phyloP scores from a whole-genome alignment of 805 yeast genomes.

The Suhomyces sp. region DNA sequence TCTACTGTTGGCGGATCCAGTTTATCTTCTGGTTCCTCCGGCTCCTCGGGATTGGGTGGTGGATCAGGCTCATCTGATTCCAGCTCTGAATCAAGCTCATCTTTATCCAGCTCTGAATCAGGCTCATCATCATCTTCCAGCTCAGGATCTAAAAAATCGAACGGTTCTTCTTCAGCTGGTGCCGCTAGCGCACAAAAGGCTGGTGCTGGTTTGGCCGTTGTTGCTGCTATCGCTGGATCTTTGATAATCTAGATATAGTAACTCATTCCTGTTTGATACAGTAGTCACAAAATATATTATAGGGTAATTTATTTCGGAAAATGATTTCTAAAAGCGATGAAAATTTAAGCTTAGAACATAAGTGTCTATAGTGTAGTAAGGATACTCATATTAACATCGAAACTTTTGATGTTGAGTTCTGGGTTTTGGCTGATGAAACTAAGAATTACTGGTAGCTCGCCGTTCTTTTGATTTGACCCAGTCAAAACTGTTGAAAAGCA shows the following conservation, averaged over 20 bases:
- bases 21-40: slow-evolving; percentile 9
- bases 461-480: not conserved
- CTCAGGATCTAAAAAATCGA: slow-evolving; percentile 4
- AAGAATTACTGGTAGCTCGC: slow-evolving; percentile 7
- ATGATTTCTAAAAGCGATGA: not conserved
- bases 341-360: not conserved
- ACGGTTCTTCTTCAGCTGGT: slow-evolving; percentile 4
- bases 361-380: not conserved
- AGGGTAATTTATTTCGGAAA: slow-evolving; percentile 1
- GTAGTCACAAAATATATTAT: not conserved
- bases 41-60: slow-evolving; percentile 2
- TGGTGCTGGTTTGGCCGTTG: slow-evolving; percentile 16
- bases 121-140: slow-evolving; percentile 8
- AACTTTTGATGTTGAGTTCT: not conserved
- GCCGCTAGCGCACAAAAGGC: slow-evolving; percentile 1
- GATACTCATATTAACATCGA: slow-evolving; percentile 3
- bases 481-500: slow-evolving; percentile 8
- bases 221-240: slow-evolving; percentile 18
- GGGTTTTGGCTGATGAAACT: slow-evolving; percentile 7
- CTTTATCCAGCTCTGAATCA: not conserved
- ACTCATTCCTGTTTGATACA: slow-evolving; percentile 2
- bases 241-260: slow-evolving; percentile 15
- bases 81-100: not conserved
- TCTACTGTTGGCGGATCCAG: slow-evolving; percentile 3
- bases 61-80: slow-evolving; percentile 2